Base-by-base conservation (phyloP, 192 early-diverging fungal species). In the Spizellomyces punctatus region DNA sequence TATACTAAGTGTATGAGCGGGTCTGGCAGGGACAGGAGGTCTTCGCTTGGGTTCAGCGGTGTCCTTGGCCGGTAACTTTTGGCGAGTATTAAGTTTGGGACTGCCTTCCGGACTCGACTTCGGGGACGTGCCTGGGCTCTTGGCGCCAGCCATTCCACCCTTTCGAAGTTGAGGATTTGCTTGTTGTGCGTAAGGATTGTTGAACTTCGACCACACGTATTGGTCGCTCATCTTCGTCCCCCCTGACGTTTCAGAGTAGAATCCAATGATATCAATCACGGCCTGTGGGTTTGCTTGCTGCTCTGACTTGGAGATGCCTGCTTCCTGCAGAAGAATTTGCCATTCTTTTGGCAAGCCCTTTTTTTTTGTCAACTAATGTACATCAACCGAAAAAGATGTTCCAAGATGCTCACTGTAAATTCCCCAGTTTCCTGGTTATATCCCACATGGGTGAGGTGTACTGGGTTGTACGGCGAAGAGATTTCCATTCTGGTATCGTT, bases 361-460 rank as follows among this genome's bases (percentile, higher is more conserved):
- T 47, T 71, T 4, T 65, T 16, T 4, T 4, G 52, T n/a, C 14
- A 54, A 65, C 61, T 43, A 43, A 22, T 50, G 56, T 52, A 46
- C 21, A 64, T 58, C 52, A 50, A 46, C 46, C 10, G 36, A 72
- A 55, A 63, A 48, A 41, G 22, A 19, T 79, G 46, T 80, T 76
- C 14, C 8, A 21, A 8, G 2, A 58, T 22, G 63, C 71, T 48
- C 64, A 88, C 81, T 22, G 82, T 83, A 22, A 82, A 82, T 84
- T 99, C 95, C 48, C 95, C 96, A 46, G 94, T 96, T 62, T 94
- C 94, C 67, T 91, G 90, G 78, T 99, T 95, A 78, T 94, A 99
- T 7, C 97, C 97, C 56, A 98, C 97, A 77, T 99, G 97, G 21
- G 96, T 98, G 52, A 99, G 85, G 82, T 99, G 97, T 48, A 96